Evolutionary conservation across 1,139 yeast species (phyloP).

Genomic region (Arxiozyma telluris): DNA sequence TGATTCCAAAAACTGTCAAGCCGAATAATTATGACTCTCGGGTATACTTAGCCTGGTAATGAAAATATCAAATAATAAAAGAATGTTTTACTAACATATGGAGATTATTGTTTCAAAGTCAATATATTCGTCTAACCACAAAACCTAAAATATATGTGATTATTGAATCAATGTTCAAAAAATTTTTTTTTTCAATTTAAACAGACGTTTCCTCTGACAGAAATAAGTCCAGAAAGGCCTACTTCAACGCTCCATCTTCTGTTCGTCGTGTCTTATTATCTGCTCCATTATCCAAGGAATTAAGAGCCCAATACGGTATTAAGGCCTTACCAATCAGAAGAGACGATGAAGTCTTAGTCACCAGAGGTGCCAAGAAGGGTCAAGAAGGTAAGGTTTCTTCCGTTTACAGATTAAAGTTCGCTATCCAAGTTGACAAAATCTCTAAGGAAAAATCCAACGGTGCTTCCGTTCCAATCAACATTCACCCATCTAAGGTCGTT

Average conservation of each 20-base stretch:
- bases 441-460: slow-evolving; percentile 98
- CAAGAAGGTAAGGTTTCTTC: slow-evolving; percentile 97
- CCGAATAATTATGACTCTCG: background rate
- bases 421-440: slow-evolving; percentile 95
- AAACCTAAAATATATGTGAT: background rate
- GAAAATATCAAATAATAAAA: background rate
- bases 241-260: slow-evolving; percentile 96
- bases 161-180: background rate
- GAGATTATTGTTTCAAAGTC: too few relatives aligned
- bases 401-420: slow-evolving; percentile 98
- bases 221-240: slow-evolving; percentile 99
- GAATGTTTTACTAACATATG: slow-evolving; percentile 4
- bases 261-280: slow-evolving; percentile 93
- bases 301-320: slow-evolving; percentile 95
- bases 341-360: slow-evolving; percentile 92
- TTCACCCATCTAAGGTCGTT: slow-evolving; percentile 98
- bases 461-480: slow-evolving; percentile 94
- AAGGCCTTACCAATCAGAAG: slow-evolving; percentile 96
- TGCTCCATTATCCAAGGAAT: slow-evolving; percentile 99
- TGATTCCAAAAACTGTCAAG: background rate
- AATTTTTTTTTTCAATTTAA: slow-evolving; percentile 13
- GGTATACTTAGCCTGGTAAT: background rate
- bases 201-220: slow-evolving; percentile 98
- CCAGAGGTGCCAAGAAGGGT: slow-evolving; percentile 99
- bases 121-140: too few relatives aligned